Percentiles rank a stretch among this genome's conserved stretches.
These are phyloP conservation scores for Melampsora larici-populina DNA, from an alignment of 1,284 basidiomycete genomes.

Conservation along the genomic window DNA sequence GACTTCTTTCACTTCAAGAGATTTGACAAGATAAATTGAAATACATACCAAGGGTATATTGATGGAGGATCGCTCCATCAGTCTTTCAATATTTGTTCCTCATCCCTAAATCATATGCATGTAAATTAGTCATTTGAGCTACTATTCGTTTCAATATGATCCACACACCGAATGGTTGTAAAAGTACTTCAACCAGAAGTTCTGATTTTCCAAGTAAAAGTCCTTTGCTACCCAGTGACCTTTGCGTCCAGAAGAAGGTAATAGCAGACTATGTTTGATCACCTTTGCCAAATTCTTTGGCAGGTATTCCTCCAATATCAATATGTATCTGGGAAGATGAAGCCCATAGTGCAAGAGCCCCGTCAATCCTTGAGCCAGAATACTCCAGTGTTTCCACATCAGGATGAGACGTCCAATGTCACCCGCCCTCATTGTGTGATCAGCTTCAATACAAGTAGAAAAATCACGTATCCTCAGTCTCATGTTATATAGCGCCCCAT, in stretches of 20 bases:
- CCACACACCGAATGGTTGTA: not conserved
- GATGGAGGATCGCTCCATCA: too few relatives aligned
- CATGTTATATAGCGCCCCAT: not conserved
- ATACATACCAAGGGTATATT: too few relatives aligned
- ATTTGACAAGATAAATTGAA: too few relatives aligned
- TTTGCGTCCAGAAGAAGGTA: not conserved
- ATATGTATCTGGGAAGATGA: not conserved
- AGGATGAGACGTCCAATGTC: too few relatives aligned
- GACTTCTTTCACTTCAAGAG: too few relatives aligned
- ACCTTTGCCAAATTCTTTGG: not conserved
- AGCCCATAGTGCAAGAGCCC: not conserved
- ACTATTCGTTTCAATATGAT: too few relatives aligned
- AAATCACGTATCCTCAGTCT: not conserved
- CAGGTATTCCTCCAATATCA: not conserved
- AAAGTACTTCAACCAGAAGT: conserved; percentile 13
- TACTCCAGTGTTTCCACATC: too few relatives aligned
- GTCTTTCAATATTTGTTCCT: too few relatives aligned
- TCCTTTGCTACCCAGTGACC: conserved; percentile 8
- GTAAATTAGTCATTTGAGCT: too few relatives aligned
- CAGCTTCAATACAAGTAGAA: not conserved
- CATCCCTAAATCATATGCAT: too few relatives aligned
- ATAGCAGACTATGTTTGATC: not conserved
- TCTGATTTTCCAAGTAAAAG: conserved; percentile 9
- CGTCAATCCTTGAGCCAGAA: conserved; percentile 1
- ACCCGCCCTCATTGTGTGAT: too few relatives aligned